Conservation (phyloP, 2,329 filamentous ascomycete genomes). For the Penicillium sp. region DNA sequence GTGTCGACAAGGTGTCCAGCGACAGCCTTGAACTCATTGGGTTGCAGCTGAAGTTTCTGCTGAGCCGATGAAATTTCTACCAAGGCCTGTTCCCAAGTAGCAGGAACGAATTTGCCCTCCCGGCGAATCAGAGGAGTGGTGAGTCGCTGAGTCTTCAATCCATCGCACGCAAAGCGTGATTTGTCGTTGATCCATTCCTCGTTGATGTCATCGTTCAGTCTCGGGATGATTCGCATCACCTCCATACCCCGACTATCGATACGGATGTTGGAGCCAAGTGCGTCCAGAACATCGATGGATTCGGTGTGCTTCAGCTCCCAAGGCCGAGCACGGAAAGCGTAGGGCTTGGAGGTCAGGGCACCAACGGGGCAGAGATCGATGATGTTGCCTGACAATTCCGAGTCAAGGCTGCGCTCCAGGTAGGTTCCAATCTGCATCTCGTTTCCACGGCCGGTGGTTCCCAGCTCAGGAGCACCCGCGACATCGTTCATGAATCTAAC, state of each 20-base stretch:
- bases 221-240: slow-evolving; percentile 90
- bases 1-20: slow-evolving; percentile 89
- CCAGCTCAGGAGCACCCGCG: slow-evolving; percentile 91
- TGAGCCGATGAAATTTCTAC: slow-evolving; percentile 81
- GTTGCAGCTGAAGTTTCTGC: slow-evolving; percentile 75
- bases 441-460: slow-evolving; percentile 92
- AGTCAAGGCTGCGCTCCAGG: slow-evolving; percentile 88
- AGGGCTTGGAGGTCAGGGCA: slow-evolving; percentile 94
- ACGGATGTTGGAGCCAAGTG: slow-evolving; percentile 88
- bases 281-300: slow-evolving; percentile 91
- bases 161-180: slow-evolving; percentile 92
- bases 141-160: slow-evolving; percentile 90
- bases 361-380: slow-evolving; percentile 98
- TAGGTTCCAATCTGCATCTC: slow-evolving; percentile 98
- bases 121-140: slow-evolving; percentile 88
- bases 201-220: slow-evolving; percentile 96
- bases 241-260: slow-evolving; percentile 91
- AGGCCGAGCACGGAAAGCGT: slow-evolving; percentile 92
- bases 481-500: slow-evolving; percentile 97
- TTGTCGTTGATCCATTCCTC: slow-evolving; percentile 99
- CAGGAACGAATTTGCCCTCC: slow-evolving; percentile 87
- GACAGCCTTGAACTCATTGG: slow-evolving; percentile 93
- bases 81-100: slow-evolving; percentile 92
- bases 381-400: slow-evolving; percentile 93
- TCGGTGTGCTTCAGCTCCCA: slow-evolving; percentile 98